A percentile compares a stretch with the other conserved stretches of the same genome.
Evolutionary conservation across 345 rosid species (phyloP).

Genomic region (Eucalyptus curtisii): DNA sequence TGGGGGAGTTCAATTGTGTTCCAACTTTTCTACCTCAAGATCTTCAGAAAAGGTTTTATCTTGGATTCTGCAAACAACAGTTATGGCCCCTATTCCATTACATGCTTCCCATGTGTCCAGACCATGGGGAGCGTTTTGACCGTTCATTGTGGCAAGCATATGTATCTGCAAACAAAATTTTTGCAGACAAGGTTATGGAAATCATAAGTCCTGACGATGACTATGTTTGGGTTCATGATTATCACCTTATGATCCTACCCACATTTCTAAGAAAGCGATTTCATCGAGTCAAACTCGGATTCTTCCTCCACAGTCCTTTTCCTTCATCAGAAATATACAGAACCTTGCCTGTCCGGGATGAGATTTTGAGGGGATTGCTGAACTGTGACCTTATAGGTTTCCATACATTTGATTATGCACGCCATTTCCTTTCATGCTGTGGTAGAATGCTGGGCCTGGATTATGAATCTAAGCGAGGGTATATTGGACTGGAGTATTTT

Average conservation of each 20-base stretch:
- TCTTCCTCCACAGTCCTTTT: constrained; percentile 78
- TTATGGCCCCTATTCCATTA: constrained; percentile 83
- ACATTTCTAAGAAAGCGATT: constrained; percentile 69
- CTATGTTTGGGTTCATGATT: constrained; percentile 77
- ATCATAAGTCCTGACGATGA: constrained; percentile 67
- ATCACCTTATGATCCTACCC: constrained; percentile 77
- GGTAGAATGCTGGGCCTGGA: constrained; percentile 84
- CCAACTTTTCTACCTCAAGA: constrained; percentile 60
- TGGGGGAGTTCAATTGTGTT: constrained; percentile 54
- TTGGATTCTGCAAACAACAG: constrained; percentile 70
- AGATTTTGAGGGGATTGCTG: constrained; percentile 50
- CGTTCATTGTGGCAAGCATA: constrained; percentile 67
- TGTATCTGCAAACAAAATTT: constrained; percentile 68
- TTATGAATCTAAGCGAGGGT: constrained; percentile 77
- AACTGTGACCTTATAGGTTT: constrained; percentile 77
- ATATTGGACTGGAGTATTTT: constrained; percentile 77
- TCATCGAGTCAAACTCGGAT: constrained; percentile 61
- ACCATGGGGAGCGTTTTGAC: constrained; percentile 72
- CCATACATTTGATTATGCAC: constrained; percentile 76
- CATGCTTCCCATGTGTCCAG: constrained; percentile 80
- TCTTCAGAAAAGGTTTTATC: constrained; percentile 53
- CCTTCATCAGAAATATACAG: constrained; percentile 80
- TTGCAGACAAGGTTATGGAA: constrained; percentile 79
- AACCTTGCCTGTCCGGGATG: constrained; percentile 62
- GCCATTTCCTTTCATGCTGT: constrained; percentile 75